A percentile compares a stretch with the other conserved stretches of the same genome.
These are phyloP conservation scores for Wickerhamiella bombiphila DNA, from an alignment of 805 yeast genomes.

Conservation along the genomic window DNA sequence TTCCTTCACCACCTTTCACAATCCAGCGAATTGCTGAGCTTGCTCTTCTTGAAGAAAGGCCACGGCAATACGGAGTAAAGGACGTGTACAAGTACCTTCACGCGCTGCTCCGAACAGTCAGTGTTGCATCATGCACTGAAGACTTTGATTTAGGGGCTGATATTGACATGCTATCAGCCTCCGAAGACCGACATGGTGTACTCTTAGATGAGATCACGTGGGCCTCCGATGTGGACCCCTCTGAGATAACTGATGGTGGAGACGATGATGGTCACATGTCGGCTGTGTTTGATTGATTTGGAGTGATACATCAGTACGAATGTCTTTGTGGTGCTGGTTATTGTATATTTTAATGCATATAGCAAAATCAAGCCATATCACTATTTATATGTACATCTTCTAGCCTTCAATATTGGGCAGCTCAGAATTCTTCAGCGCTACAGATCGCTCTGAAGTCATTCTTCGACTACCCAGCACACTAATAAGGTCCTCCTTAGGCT, in stretches of 20 bases:
- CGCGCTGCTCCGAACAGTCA: constrained; percentile 12
- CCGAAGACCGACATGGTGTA: constrained; percentile 17
- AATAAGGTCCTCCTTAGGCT: constrained; percentile 10
- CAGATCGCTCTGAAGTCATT: not conserved
- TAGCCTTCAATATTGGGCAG: too few relatives aligned
- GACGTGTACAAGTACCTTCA: constrained; percentile 16
- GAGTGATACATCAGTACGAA: too few relatives aligned
- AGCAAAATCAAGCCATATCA: too few relatives aligned
- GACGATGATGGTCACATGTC: constrained; percentile 1
- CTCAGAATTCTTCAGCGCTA: not conserved
- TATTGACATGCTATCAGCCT: constrained; percentile 16
- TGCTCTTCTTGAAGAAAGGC: constrained; percentile 12
- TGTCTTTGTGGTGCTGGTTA: too few relatives aligned
- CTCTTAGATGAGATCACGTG: constrained; percentile 16
- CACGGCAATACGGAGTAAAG: constrained; percentile 15
- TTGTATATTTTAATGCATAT: too few relatives aligned
- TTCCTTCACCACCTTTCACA: constrained; percentile 26
- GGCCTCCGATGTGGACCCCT: constrained; percentile 2
- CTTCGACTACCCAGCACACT: not conserved
- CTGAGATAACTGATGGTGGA: not conserved
- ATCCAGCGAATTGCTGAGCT: constrained; percentile 27
- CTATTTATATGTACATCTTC: too few relatives aligned
- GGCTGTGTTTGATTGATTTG: not conserved
- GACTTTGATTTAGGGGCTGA: constrained; percentile 10
- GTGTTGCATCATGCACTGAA: constrained; percentile 9